phyloP scores from a whole-genome alignment of 208 protist species.

The Naegleria fowleri region DNA sequence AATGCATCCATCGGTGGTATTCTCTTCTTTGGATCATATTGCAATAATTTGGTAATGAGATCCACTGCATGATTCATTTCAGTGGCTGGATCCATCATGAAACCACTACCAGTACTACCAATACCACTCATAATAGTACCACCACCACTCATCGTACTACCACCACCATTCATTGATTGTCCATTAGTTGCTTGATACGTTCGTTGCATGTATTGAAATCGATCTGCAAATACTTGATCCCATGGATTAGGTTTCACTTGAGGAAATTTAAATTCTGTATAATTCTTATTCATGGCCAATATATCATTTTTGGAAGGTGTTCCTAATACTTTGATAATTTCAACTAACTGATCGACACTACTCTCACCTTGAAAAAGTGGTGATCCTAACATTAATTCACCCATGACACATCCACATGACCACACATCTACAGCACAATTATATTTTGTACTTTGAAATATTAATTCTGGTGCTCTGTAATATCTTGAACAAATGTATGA shows the following conservation, averaged over 20 bases:
- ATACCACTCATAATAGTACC: slow-evolving; percentile 25
- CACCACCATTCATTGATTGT: not conserved
- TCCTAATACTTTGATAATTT: slow-evolving; percentile 86
- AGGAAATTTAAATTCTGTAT: slow-evolving; percentile 90
- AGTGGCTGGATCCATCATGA: slow-evolving; percentile 50
- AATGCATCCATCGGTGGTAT: slow-evolving; percentile 73
- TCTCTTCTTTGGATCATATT: slow-evolving; percentile 82
- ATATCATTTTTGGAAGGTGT: slow-evolving; percentile 81
- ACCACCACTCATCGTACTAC: not conserved
- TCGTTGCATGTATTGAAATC: slow-evolving; percentile 19
- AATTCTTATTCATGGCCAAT: slow-evolving; percentile 82
- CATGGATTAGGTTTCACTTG: slow-evolving; percentile 88
- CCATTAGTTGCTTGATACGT: slow-evolving; percentile 7
- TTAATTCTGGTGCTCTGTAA: slow-evolving; percentile 89
- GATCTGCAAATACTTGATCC: slow-evolving; percentile 56
- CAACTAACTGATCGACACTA: slow-evolving; percentile 81
- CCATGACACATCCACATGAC: slow-evolving; percentile 93
- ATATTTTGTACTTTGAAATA: slow-evolving; percentile 89
- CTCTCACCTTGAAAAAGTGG: slow-evolving; percentile 88
- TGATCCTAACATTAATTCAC: slow-evolving; percentile 93
- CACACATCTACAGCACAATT: slow-evolving; percentile 73
- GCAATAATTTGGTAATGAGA: slow-evolving; percentile 81
- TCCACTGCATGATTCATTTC: slow-evolving; percentile 75
- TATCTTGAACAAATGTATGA: slow-evolving; percentile 90
- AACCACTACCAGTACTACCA: slow-evolving; percentile 19